Evolutionary conservation across 169 alveolate species (phyloP).

Genomic region (Eimeria necatrix): DNA sequence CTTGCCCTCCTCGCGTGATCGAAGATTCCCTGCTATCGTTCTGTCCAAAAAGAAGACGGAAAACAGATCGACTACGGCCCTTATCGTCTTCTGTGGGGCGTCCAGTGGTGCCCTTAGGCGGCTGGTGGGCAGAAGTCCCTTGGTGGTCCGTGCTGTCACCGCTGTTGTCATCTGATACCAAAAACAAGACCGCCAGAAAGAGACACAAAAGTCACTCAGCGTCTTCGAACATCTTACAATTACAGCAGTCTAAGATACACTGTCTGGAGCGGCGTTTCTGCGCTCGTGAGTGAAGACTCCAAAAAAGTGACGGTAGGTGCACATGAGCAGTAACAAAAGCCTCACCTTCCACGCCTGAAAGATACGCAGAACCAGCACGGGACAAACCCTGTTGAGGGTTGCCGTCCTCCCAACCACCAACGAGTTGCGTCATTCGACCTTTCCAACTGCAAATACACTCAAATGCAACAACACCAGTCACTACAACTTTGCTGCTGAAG

Average conservation of each 20-base stretch:
- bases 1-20: constrained; percentile 39
- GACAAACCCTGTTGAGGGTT: neutral
- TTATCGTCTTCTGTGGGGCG: constrained; percentile 25
- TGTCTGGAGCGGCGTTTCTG: too few relatives aligned
- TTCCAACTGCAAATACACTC: constrained; percentile 47
- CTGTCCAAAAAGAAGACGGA: constrained; percentile 38
- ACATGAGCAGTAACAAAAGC: neutral
- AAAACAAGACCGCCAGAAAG: neutral
- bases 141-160: constrained; percentile 30
- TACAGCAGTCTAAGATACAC: too few relatives aligned
- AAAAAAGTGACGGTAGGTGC: too few relatives aligned
- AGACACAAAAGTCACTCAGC: too few relatives aligned
- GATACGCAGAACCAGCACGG: constrained; percentile 44
- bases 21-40: constrained; percentile 56
- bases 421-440: constrained; percentile 57
- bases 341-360: constrained; percentile 54
- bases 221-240: too few relatives aligned
- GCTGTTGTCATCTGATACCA: constrained; percentile 62
- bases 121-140: neutral
- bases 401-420: constrained; percentile 50
- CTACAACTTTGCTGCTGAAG: too few relatives aligned
- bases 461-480: neutral
- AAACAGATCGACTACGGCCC: constrained; percentile 37
- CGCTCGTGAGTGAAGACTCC: neutral
- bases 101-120: neutral